Evolutionary conservation across 2,329 filamentous ascomycete genomes (phyloP), one percentile per base, ranked within the genome.

Genomic region (Pseudogymnoascus sp.): DNA sequence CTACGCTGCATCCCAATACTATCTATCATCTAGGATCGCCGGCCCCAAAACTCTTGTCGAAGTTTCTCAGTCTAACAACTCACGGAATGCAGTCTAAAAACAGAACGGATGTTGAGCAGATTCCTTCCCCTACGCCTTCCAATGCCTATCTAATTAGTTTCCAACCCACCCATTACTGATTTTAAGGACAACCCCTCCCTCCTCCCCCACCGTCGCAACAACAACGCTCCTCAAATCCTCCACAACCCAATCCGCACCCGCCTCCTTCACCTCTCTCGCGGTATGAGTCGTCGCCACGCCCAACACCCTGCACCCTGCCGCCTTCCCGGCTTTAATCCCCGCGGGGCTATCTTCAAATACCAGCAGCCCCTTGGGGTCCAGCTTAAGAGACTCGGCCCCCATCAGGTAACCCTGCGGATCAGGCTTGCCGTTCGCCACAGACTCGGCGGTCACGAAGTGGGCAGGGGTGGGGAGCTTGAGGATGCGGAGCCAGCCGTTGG

Each of bases 391-490:
- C 65, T 81, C 76, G 52, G 83, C 81, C 13, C 88, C 89, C 58
- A 91, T 77, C 57, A 78, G 72, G 72, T 92, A 92, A 75, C 88
- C 90, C 12, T 79, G 74, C 23, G 89, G 89, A 71, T 92, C 85
- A 0, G 89, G 89, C 76, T 92, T 92, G 62, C 89, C 89, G 65
- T 84, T 77, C 64, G 78, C 74, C 28, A 92, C 88, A 35, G 88
- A 88, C 75, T 92, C 88, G 58, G 88, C 89, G 5, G 86, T 85
- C 63, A 92, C 81, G 57, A 92, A 77, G 67, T 84, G 78, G 64
- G 81, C 75, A 1, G 88, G 89, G 37, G 75, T 75, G 12, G 87
- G 82, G 59, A 92, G 80, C 35, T 78, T 74, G 61, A 91, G 77
- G 30, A 84, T 82, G 35, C 79, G 74, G 48, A 92, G 79, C 89